A percentile compares a stretch with the other conserved stretches of the same genome.
phyloP scores from a whole-genome alignment of 2,329 filamentous ascomycete genomes.

The Sporothrix luriei region DNA sequence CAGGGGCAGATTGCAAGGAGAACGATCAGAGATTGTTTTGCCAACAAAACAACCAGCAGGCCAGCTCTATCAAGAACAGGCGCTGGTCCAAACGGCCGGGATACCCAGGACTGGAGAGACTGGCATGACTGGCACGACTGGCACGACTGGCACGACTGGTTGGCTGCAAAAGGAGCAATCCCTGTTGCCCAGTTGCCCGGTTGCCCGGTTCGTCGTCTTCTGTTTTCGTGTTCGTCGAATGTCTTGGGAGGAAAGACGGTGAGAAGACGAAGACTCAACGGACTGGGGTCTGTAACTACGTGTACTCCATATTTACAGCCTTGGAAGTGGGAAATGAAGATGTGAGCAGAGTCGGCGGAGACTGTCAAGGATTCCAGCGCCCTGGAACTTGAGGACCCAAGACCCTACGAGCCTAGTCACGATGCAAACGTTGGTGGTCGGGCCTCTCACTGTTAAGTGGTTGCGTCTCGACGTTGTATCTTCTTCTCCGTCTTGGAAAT shows the following conservation, averaged over 20 bases:
- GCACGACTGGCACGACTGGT: neutral
- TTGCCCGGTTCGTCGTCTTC: neutral
- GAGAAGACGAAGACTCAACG: neutral
- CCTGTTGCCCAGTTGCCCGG: neutral
- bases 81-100: neutral
- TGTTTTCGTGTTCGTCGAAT: neutral
- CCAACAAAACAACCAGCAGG: neutral
- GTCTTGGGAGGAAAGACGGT: neutral
- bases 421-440: neutral
- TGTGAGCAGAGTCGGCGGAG: neutral
- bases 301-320: neutral
- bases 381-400: too few relatives aligned
- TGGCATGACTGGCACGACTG: neutral
- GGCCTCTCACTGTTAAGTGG: neutral
- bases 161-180: neutral
- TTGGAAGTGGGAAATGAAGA: neutral
- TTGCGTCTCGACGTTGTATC: slow-evolving; percentile 15
- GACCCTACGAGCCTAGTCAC: too few relatives aligned
- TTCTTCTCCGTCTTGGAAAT: neutral
- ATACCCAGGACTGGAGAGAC: neutral
- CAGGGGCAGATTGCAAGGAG: slow-evolving; percentile 9
- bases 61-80: neutral
- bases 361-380: neutral
- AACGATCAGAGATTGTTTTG: neutral
- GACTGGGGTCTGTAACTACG: neutral